phyloP scores from a whole-genome alignment of 1,284 basidiomycete genomes.

The Peniophora sp. region DNA sequence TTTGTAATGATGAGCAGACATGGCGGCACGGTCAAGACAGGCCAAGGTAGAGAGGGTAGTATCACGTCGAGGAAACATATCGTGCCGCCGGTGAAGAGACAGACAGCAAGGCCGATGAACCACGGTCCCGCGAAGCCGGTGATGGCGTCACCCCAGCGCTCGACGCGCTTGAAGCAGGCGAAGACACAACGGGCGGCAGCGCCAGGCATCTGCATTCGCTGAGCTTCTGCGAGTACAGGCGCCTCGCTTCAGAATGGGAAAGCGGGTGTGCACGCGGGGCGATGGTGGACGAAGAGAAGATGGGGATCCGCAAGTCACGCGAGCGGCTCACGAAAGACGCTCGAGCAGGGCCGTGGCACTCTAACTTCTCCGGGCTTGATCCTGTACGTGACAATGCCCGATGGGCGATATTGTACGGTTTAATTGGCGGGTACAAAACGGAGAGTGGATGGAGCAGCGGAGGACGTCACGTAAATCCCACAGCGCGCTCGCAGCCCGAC shows the following conservation, averaged over 20 bases:
- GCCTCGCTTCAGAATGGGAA: no score
- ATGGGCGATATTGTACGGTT: no score
- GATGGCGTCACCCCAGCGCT: conserved; percentile 69
- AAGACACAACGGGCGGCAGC: conserved; percentile 61
- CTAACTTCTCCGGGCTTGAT: no score
- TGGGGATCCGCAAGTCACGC: no score
- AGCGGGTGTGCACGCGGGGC: not conserved
- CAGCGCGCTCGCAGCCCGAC: no score
- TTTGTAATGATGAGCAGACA: conserved; percentile 75
- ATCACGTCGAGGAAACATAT: conserved; percentile 81
- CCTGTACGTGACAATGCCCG: no score
- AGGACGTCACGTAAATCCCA: no score
- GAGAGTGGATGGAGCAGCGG: no score
- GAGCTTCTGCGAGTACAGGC: no score
- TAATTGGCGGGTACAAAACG: no score
- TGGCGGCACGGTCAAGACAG: conserved; percentile 51
- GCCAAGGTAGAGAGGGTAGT: conserved; percentile 42
- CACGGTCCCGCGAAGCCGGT: conserved; percentile 88
- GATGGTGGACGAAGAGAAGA: not conserved
- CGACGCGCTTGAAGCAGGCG: conserved; percentile 77
- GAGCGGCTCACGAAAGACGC: no score
- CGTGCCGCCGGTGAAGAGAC: conserved; percentile 62
- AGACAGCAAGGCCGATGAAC: conserved; percentile 74
- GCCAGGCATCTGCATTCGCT: conserved; percentile 15
- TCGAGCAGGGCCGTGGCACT: no score